Evolutionary conservation across 768 basidiomycete genomes (phyloP), one percentile per base, ranked within the genome.

Genomic region (Mycena crocata): DNA sequence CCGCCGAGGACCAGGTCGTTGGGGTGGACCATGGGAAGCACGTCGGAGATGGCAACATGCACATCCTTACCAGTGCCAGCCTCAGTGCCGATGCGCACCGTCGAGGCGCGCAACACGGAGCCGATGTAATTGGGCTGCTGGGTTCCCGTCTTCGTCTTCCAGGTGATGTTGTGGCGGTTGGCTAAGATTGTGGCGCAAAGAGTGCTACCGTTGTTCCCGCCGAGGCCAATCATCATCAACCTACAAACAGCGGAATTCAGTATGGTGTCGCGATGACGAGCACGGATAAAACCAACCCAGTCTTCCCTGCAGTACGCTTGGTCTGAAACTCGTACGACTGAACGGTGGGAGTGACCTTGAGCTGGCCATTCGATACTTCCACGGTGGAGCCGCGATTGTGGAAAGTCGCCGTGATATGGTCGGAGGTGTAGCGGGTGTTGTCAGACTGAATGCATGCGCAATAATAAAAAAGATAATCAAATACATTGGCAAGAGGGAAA

Each of bases 91-190:
- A 99, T 86, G 74, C 93, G 90, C 67, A 98, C 87, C 55, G 97
- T 99, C 48, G 96, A 97, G 3, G 96, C 96, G 68, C 96, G 94
- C 61, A 98, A 90, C 74, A 99, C 85, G n/a, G 96, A 98, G 57
- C 96, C 97, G 71, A 98, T 95, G 83, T 98, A 98, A 83, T 99
- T 98, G 76, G 96, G 97, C 77, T 90, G 92, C 81, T 97, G 94
- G 66, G 93, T 73, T 48, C 96, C 96, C 34, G 85, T 82, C 86
- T 98, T 98, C 80, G 96, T 99, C 80, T 89, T 87, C 97, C 96
- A 99, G 66, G 85, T 81, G 78, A 99, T 95, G 79, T 93, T 90
- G 84, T 98, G 93, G 71, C 90, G 90, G 85, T 98, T 99, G 73
- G 97, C 97, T 71, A 98, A 88, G 76, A 98, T 90, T 64, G 96